Base-by-base conservation (phyloP, 768 basidiomycete species). In the Cystobasidium tubakii region DNA sequence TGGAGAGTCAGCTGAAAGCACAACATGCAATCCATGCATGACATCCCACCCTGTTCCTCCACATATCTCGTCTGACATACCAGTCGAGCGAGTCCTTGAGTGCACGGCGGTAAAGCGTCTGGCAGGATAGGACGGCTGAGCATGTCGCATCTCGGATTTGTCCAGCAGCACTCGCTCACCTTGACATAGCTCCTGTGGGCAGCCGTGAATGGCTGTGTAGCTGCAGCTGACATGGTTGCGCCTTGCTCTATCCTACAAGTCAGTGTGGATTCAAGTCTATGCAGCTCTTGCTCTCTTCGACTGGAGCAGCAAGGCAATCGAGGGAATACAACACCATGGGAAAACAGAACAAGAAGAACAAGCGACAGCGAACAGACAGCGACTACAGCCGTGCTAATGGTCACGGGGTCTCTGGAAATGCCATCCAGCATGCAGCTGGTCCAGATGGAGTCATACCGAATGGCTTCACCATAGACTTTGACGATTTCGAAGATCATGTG, bases 1-100 rank as follows among this genome's bases (percentile, higher is more conserved):
- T 39, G 39, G 39, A 39, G 39, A 6, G 39, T 6, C 39, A 15
- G 39, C 15, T 6, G 15, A 6, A 39, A 39, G 39, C 39, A 39
- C 39, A 39, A 39, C 39, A 39, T 39, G 39, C 39, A 39, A 6
- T 39, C 39, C 39, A n/a, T n/a, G n/a, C n/a, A n/a, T n/a, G n/a
- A n/a, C n/a, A n/a, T n/a, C n/a, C 23, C 42, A 71, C 69, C 69
- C 89, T 86, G 71, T 84, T 85, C 75, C 94, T 86, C 92, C 92
- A 97, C 0, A 91, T 80, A 79, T 92, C 90, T 67, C 94, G 84
- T 72, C 89, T 85, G 76, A 96, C 77, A 66, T 77, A 77, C 95
- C 95, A 98, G 82, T 98, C 88, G 66, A 95, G 84, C 62, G 90
- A 85, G 78, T 96, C 94, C 78, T 86, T 89, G 75, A 98, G 85